Evolutionary conservation across 495 filamentous ascomycete species (phyloP), one percentile per base, ranked within the genome.

Genomic region (Niebla homalea): DNA sequence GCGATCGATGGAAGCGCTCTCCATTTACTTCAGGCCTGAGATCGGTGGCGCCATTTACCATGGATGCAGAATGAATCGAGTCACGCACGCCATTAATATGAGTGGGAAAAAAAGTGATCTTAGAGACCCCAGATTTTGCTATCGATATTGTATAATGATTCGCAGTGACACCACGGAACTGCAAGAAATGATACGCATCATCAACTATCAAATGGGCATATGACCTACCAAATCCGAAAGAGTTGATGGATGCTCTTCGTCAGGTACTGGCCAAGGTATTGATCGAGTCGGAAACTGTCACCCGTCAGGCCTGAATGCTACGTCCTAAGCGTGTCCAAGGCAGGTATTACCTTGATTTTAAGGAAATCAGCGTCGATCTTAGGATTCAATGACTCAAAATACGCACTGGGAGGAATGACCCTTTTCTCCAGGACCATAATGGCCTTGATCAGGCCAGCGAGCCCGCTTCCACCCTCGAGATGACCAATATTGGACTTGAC

Each of bases 401-500:
- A 58, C 3, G 76, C 49, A 44, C 75, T 80, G 0, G 75, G 69
- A 0, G 75, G 72, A 14, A 79, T 64, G 0, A 58, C 41, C 11
- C 52, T 53, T 32, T 72, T 60, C 46, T 67, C 64, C 48, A 81
- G 61, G 22, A 70, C 62, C 23, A 71, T 53, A 4, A 70, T 59
- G 3, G 71, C 67, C 58, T 78, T 79, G 3, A 81, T 50, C 1
- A 79, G 18, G 0, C 71, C 75, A 6, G 77, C 77, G 40, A 78
- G 48, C 5, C 75, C 75, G 3, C 39, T 52, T 5, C 36, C 49
- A 0, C 46, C 56, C 39, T 61, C 53, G 1, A 62, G 49, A 22
- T 64, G 62, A 8, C 62, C 62, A 26, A 64, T 54, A 36, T 63
- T 60, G 5, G 52, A 43, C 46, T 64, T 64, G 16, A 61, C 49